A percentile compares a stretch with the other conserved stretches of the same genome.
phyloP scores from a whole-genome alignment of 805 yeast species.

The Pichia cephalocereana region DNA sequence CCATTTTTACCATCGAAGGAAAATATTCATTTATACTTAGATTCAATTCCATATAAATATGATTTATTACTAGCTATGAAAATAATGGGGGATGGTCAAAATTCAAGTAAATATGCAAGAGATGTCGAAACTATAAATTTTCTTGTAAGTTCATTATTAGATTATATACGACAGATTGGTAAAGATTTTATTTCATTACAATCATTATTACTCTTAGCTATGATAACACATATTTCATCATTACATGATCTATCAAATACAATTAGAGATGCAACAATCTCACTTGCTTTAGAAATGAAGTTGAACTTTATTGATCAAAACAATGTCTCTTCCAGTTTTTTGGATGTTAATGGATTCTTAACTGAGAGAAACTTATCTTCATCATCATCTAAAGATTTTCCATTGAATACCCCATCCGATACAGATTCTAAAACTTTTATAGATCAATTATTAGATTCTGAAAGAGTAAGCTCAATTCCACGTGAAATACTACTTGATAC shows the following conservation, averaged over 20 bases:
- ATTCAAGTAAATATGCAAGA: slow-evolving; percentile 26
- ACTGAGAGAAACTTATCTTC: slow-evolving; percentile 10
- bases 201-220: slow-evolving; percentile 30
- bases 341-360: slow-evolving; percentile 28
- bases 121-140: slow-evolving; percentile 34
- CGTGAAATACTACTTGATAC: slow-evolving; percentile 21
- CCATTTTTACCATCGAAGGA: slow-evolving; percentile 37
- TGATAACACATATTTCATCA: slow-evolving; percentile 43
- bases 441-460: slow-evolving; percentile 9
- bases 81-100: slow-evolving; percentile 40
- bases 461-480: slow-evolving; percentile 16
- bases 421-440: slow-evolving; percentile 12
- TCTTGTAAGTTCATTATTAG: slow-evolving; percentile 25
- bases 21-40: slow-evolving; percentile 28
- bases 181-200: slow-evolving; percentile 38
- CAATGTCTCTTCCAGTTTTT: slow-evolving; percentile 17
- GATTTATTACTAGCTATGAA: slow-evolving; percentile 41
- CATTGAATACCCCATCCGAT: slow-evolving; percentile 15
- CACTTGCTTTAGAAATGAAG: slow-evolving; percentile 29
- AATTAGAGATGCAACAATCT: slow-evolving; percentile 34
- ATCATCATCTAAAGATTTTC: neutral
- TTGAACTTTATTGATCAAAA: slow-evolving; percentile 32
- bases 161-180: slow-evolving; percentile 24
- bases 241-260: slow-evolving; percentile 36
- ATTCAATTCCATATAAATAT: slow-evolving; percentile 26